Conservation (phyloP, 192 early-diverging fungal species). For the Backusella sp. region DNA sequence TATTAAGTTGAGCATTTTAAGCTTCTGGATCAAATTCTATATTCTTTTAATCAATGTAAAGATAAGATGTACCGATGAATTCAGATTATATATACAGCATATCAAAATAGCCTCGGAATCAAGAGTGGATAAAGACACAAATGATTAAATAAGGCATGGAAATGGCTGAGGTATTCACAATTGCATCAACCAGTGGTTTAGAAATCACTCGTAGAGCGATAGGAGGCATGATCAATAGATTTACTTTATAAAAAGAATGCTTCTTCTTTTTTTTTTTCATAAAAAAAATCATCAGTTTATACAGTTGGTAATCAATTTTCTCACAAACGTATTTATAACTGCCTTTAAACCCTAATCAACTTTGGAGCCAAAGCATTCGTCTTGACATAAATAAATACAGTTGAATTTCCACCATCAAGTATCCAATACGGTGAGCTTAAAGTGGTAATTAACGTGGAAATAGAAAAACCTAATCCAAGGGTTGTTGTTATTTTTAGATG, state of each 20-base stretch:
- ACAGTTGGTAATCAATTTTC: slow-evolving; percentile 51
- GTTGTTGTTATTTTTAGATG: slow-evolving; percentile 22
- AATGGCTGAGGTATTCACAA: slow-evolving; percentile 47
- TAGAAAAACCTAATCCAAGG: background rate
- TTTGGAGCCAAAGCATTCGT: slow-evolving; percentile 88
- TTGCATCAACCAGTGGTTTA: slow-evolving; percentile 82
- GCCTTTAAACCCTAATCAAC: slow-evolving; percentile 86
- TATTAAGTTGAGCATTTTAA: slow-evolving; percentile 80
- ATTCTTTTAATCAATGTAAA: slow-evolving; percentile 60
- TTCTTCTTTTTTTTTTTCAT: background rate
- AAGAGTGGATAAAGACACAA: background rate
- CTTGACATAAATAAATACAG: slow-evolving; percentile 84
- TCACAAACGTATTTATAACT: slow-evolving; percentile 75
- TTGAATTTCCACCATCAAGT: slow-evolving; percentile 90
- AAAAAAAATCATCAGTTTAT: background rate
- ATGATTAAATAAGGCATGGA: slow-evolving; percentile 70
- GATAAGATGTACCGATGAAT: background rate
- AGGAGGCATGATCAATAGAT: slow-evolving; percentile 77
- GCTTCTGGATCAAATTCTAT: slow-evolving; percentile 86
- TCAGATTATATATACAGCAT: no score
- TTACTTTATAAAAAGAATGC: slow-evolving; percentile 44
- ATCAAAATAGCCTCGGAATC: background rate
- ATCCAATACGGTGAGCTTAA: slow-evolving; percentile 80
- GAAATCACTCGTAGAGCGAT: slow-evolving; percentile 83
- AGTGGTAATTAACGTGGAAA: slow-evolving; percentile 50